A percentile compares a stretch with the other conserved stretches of the same genome.
These are phyloP conservation scores for Pichia deserticola DNA, from an alignment of 805 yeast species.

Conservation along the genomic window DNA sequence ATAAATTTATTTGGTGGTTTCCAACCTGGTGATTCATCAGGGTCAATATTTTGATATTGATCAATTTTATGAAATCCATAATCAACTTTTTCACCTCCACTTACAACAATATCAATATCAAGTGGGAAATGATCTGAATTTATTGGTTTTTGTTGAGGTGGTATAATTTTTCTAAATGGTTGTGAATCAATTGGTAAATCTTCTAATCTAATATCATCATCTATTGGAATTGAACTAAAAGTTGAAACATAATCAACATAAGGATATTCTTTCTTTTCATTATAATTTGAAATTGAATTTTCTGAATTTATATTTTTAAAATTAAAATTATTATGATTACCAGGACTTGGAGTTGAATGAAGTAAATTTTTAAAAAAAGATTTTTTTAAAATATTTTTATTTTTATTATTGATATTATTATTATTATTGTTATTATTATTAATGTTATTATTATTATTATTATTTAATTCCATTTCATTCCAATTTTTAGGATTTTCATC, in stretches of 20 bases:
- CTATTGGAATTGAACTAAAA: slow-evolving; percentile 21
- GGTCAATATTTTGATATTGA: slow-evolving; percentile 11
- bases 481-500: slow-evolving; percentile 9
- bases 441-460: not conserved
- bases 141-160: not conserved
- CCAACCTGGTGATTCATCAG: not conserved
- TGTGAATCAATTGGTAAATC: slow-evolving; percentile 26
- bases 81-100: slow-evolving; percentile 25
- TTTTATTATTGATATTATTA: not conserved
- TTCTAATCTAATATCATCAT: slow-evolving; percentile 23
- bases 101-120: slow-evolving; percentile 23
- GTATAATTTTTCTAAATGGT: slow-evolving; percentile 4
- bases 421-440: not conserved
- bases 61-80: slow-evolving; percentile 21
- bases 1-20: not conserved
- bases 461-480: slow-evolving; percentile 5
- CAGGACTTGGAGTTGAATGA: not conserved
- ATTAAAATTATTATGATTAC: not conserved
- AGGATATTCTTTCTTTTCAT: slow-evolving; percentile 2
- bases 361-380: slow-evolving; percentile 1
- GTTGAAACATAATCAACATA: slow-evolving; percentile 4
- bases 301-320: not conserved
- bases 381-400: not conserved
- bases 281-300: not conserved
- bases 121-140: not conserved